Evolutionary conservation across 352 stramenopile species (phyloP).

Genomic region (Globisporangium okanoganense): DNA sequence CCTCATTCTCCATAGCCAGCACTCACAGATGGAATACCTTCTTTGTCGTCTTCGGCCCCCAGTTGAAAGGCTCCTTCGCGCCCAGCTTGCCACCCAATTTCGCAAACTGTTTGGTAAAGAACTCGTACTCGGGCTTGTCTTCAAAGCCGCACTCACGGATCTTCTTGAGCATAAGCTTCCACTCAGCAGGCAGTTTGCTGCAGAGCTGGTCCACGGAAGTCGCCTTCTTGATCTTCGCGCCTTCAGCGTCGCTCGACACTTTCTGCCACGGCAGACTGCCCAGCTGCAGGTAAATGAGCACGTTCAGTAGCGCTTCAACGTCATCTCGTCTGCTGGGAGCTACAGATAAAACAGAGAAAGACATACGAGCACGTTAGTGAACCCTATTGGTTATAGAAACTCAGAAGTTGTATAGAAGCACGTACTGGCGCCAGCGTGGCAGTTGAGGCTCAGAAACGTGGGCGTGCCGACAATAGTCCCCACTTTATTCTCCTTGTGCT

Average conservation of each 20-base stretch:
- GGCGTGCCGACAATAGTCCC: constrained; percentile 85
- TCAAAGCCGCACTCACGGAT: constrained; percentile 65
- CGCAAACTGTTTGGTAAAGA: constrained; percentile 46
- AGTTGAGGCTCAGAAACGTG: constrained; percentile 89
- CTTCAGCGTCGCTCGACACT: constrained; percentile 55
- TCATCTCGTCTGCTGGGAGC: constrained; percentile 87
- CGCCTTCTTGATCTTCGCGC: constrained; percentile 65
- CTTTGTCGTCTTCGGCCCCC: constrained; percentile 22
- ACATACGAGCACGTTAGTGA: background rate
- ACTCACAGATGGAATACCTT: background rate
- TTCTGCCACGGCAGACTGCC: constrained; percentile 67
- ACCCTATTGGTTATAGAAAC: too few species aligned
- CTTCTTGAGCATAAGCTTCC: constrained; percentile 50
- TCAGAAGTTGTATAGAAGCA: constrained; percentile 4
- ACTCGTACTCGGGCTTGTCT: constrained; percentile 75
- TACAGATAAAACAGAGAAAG: constrained; percentile 21
- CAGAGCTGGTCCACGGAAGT: constrained; percentile 58
- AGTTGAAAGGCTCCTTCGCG: constrained; percentile 36
- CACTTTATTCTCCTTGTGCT: constrained; percentile 81
- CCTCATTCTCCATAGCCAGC: background rate
- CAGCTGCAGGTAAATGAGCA: constrained; percentile 88
- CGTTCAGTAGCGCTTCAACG: constrained; percentile 88
- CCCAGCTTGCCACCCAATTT: constrained; percentile 44
- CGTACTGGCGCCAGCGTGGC: constrained; percentile 80
- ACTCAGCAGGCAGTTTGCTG: constrained; percentile 40